Conservation (phyloP, 371 early-diverging fungal genomes). For the Actinomortierella ambigua region DNA sequence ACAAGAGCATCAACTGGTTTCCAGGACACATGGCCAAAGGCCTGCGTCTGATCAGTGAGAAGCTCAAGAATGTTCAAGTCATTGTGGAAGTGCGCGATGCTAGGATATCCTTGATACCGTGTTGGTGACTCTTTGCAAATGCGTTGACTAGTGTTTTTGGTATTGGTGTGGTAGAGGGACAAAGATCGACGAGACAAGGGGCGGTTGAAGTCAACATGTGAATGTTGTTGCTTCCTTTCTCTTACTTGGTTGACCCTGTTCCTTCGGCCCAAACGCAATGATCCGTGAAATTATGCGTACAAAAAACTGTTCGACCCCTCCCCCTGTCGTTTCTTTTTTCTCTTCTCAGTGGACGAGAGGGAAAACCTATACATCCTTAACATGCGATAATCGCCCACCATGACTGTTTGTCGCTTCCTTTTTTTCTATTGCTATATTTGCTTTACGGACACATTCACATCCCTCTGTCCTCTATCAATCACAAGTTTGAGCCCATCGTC, state of each 20-base stretch:
- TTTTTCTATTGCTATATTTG: not conserved
- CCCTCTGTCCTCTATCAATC: slow-evolving; percentile 90
- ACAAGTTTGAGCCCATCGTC: slow-evolving; percentile 77
- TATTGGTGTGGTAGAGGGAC: not conserved
- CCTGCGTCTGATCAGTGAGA: slow-evolving; percentile 73
- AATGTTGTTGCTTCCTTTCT: too few species aligned
- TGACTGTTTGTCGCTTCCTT: too few species aligned
- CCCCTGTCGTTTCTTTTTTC: too few species aligned
- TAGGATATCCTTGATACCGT: slow-evolving; percentile 47
- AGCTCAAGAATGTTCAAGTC: slow-evolving; percentile 78
- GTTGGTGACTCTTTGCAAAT: not conserved
- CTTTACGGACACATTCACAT: slow-evolving; percentile 57
- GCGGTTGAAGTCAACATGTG: too few species aligned
- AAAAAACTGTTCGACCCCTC: too few species aligned
- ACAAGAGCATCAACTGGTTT: slow-evolving; percentile 90
- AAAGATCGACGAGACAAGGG: too few species aligned
- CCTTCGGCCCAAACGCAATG: too few species aligned
- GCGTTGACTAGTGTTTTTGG: not conserved
- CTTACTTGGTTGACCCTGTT: too few species aligned
- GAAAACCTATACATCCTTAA: too few species aligned
- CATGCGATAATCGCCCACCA: too few species aligned
- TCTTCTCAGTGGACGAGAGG: too few species aligned
- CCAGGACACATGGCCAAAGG: slow-evolving; percentile 95
- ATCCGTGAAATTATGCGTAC: too few species aligned
- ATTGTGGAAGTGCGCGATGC: slow-evolving; percentile 95